Percentiles rank a stretch among this genome's conserved stretches.
phyloP scores from a whole-genome alignment of 2,329 filamentous ascomycete species.

The Venturia asperata region DNA sequence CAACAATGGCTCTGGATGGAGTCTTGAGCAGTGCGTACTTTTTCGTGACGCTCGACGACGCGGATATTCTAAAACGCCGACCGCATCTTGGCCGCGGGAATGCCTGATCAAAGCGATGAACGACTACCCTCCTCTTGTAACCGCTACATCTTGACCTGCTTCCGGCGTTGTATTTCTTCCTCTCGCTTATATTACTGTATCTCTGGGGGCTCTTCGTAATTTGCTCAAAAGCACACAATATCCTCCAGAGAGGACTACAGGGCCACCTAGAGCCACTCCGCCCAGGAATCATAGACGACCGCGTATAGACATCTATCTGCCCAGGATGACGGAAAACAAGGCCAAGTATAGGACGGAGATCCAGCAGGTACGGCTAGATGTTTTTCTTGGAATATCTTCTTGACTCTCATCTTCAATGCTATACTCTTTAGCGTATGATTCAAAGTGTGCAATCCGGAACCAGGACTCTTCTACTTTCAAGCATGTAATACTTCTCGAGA shows the following conservation, averaged over 20 bases:
- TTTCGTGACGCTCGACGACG: not conserved
- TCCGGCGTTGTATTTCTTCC: not conserved
- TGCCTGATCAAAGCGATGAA: not conserved
- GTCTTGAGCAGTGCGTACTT: not conserved
- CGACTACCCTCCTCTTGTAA: not conserved
- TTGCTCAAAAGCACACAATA: not conserved
- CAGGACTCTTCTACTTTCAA: not conserved
- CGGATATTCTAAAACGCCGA: not conserved
- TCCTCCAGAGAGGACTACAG: not conserved
- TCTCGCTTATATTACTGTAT: not conserved
- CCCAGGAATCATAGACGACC: not conserved
- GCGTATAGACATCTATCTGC: not conserved
- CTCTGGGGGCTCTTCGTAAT: not conserved
- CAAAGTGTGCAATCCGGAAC: not conserved
- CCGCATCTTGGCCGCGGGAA: not conserved
- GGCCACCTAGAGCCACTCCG: not conserved
- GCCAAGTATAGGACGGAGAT: slow-evolving; percentile 97
- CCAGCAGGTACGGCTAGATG: slow-evolving; percentile 66
- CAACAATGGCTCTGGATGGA: not conserved
- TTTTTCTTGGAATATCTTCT: too few species aligned
- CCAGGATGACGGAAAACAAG: slow-evolving; percentile 49
- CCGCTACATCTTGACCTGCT: not conserved
- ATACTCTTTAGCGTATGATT: not conserved
- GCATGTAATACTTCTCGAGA: not conserved
- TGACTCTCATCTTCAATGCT: not conserved